Evolutionary conservation across 176 grass and related monocot genomes (phyloP), one percentile per base, ranked within the genome.

Genomic region (Dactylis glomerata): DNA sequence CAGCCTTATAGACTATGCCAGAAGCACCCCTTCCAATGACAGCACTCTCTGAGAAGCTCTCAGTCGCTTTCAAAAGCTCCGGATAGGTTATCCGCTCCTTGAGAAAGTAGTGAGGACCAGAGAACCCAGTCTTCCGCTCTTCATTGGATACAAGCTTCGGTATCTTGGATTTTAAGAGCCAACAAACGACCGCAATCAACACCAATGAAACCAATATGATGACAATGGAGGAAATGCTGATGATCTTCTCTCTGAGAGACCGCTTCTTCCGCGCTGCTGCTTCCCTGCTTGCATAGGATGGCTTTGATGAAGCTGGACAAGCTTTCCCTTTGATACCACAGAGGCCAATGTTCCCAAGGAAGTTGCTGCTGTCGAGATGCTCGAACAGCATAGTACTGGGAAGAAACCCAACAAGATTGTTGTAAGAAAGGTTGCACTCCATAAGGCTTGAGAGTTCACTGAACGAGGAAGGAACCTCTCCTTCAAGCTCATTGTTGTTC

Each of bases 381-480:
- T 93, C 78, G 11, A 99, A 99, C 36, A 90, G 45, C 10, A 86
- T 76, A 42, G 87, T 99, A 45, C 73, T 89, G 37, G 93, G 96
- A 73, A 99, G 88, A 0, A 91, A 83, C 20, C 96, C 96, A 9
- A 89, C 47, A 65, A 99, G 93, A 31, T 91, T 86, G 73, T 99
- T 99, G 78, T 96, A 99, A 57, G 96, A 99, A 74, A 99, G 89
- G 71, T 99, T 99, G 84, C 96, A 99, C 41, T 89, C 91, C 83
- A 94, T 59, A 41, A 99, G 87, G 81, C 96, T 96, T 5, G 88
- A 89, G 46, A 99, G 91, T 32, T 86, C 82, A 31, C 86, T 41
- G 75, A 99, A 99, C 13, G 93, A 94, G 36, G 85, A 66, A 41
- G 96, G 96, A 55, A 99, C 84, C 70, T 88, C 81, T 75, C 96